These are phyloP conservation scores for Arabidopsis lyrata DNA, from an alignment of 441 rosid species.

Conservation along the genomic window DNA sequence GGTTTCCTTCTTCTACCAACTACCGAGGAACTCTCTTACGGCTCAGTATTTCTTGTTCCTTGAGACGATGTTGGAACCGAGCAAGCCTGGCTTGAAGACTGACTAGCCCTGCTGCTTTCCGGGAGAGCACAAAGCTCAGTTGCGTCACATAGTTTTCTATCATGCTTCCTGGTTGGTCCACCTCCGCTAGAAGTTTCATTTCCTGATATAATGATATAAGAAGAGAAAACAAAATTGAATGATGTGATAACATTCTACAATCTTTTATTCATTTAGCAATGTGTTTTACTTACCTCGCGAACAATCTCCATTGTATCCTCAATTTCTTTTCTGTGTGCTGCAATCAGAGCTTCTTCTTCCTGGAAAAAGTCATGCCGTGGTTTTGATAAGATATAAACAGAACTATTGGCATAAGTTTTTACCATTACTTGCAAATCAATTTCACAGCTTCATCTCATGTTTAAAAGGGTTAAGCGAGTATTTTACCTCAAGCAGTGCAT, in stretches of 20 bases:
- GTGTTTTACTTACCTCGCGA: constrained; percentile 64
- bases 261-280: neutral
- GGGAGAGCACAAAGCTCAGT: constrained; percentile 84
- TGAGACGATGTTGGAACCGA: constrained; percentile 95
- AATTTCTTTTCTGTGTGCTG: constrained; percentile 84
- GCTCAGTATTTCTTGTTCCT: constrained; percentile 93
- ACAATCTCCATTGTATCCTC: constrained; percentile 90
- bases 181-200: constrained; percentile 96
- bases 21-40: constrained; percentile 79
- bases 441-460: constrained; percentile 14
- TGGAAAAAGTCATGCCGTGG: constrained; percentile 28
- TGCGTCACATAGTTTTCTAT: constrained; percentile 94
- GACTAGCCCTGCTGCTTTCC: constrained; percentile 84
- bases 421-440: constrained; percentile 39
- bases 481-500: constrained; percentile 90
- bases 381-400: neutral
- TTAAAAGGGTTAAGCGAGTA: neutral
- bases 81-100: constrained; percentile 97
- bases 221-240: neutral
- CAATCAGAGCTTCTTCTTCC: constrained; percentile 86
- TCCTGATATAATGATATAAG: constrained; percentile 55
- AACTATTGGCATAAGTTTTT: constrained; percentile 30
- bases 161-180: constrained; percentile 97
- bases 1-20: constrained; percentile 22
- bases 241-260: neutral